These are phyloP conservation scores for Aureobasidium namibiae DNA, from an alignment of 2,329 filamentous ascomycete species.

Conservation along the genomic window DNA sequence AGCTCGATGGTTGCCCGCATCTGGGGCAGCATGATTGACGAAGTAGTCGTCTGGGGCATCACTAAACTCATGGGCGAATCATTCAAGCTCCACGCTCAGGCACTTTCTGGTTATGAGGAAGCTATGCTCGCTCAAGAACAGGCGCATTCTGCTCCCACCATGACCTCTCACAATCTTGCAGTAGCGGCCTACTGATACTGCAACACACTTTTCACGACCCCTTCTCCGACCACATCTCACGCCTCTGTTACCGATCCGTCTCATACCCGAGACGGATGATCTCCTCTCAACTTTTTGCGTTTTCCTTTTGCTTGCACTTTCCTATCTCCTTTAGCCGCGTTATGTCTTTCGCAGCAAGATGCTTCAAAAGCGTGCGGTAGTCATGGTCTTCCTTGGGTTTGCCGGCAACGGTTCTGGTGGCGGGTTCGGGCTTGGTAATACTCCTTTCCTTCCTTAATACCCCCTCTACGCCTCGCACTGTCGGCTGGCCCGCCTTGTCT, in stretches of 20 bases:
- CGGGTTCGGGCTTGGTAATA: slow-evolving; percentile 8
- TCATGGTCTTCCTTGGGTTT: slow-evolving; percentile 9
- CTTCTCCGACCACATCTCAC: neutral
- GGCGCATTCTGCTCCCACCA: slow-evolving; percentile 31
- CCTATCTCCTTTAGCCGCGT: slow-evolving; percentile 1
- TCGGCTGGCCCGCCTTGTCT: slow-evolving; percentile 29
- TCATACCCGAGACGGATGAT: neutral
- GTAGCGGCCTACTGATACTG: slow-evolving; percentile 17
- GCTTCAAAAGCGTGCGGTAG: slow-evolving; percentile 7
- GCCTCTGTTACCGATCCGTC: slow-evolving; percentile 1
- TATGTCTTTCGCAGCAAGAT: neutral
- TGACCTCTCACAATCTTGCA: slow-evolving; percentile 32
- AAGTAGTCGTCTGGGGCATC: slow-evolving; percentile 97
- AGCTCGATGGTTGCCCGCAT: slow-evolving; percentile 92
- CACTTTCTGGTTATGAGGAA: slow-evolving; percentile 89
- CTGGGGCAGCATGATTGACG: slow-evolving; percentile 97
- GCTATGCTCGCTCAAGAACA: slow-evolving; percentile 47
- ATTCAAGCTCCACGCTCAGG: slow-evolving; percentile 93
- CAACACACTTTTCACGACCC: neutral
- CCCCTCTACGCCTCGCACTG: slow-evolving; percentile 3
- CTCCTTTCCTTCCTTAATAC: slow-evolving; percentile 14
- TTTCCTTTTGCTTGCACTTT: neutral
- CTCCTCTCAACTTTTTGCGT: slow-evolving; percentile 4
- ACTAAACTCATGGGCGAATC: slow-evolving; percentile 96
- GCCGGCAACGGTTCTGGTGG: slow-evolving; percentile 9